Conservation (phyloP, 2,329 filamentous ascomycete species). For the Aaosphaeria arxii region DNA sequence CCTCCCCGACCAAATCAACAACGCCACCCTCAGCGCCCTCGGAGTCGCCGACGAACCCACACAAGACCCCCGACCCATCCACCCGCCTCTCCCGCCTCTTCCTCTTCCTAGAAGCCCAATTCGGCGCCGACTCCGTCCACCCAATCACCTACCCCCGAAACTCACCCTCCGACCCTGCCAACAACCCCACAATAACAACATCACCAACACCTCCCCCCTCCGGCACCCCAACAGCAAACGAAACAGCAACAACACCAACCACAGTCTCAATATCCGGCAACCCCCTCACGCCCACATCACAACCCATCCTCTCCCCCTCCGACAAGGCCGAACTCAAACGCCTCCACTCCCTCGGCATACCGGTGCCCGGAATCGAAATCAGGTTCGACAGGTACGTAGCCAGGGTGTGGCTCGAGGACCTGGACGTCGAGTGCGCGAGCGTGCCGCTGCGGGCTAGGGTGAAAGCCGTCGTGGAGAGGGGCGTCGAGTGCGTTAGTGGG, state of each 20-base stretch:
- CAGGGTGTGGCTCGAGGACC: conserved; percentile 84
- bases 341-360: conserved; percentile 79
- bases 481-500: conserved; percentile 70
- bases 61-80: conserved; percentile 66
- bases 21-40: conserved; percentile 14
- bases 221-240: not conserved
- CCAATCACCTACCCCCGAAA: conserved; percentile 69
- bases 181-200: not conserved
- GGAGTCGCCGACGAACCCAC: conserved; percentile 59
- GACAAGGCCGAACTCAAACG: conserved; percentile 64
- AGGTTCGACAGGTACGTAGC: conserved; percentile 84
- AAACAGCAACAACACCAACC: not conserved
- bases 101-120: conserved; percentile 96
- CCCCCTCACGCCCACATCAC: conserved; percentile 3
- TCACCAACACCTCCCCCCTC: not conserved
- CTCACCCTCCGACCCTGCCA: conserved; percentile 17
- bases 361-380: conserved; percentile 84
- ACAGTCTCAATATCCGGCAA: conserved; percentile 7
- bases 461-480: conserved; percentile 83
- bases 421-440: conserved; percentile 84
- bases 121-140: conserved; percentile 76
- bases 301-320: conserved; percentile 1
- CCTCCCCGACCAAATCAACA: conserved; percentile 7
- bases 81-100: conserved; percentile 82
- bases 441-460: conserved; percentile 79